Evolutionary conservation across 768 basidiomycete genomes (phyloP).

Genomic region (Lactarius vividus): DNA sequence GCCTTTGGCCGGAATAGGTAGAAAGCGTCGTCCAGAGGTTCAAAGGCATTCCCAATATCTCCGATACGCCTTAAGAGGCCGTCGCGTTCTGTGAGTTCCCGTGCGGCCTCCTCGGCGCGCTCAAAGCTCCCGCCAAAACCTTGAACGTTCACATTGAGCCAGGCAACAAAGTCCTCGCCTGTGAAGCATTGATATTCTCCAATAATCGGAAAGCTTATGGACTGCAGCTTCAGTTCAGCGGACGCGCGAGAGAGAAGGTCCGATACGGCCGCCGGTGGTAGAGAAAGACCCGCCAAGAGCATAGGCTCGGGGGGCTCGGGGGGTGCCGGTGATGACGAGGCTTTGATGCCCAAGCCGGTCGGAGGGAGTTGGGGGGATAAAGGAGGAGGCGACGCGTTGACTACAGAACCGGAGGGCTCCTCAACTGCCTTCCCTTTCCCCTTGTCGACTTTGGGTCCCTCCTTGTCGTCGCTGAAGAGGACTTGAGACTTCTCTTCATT

Average conservation of each 20-base stretch:
- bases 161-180: slow-evolving; percentile 85
- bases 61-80: slow-evolving; percentile 69
- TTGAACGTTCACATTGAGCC: slow-evolving; percentile 76
- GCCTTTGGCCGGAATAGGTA: slow-evolving; percentile 86
- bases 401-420: slow-evolving; percentile 34
- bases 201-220: slow-evolving; percentile 72
- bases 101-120: slow-evolving; percentile 68
- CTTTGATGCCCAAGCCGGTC: slow-evolving; percentile 37
- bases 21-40: slow-evolving; percentile 72
- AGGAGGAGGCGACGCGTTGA: slow-evolving; percentile 55
- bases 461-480: slow-evolving; percentile 34
- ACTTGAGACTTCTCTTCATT: slow-evolving; percentile 32
- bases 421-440: slow-evolving; percentile 72
- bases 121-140: slow-evolving; percentile 78
- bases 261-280: slow-evolving; percentile 64
- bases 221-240: slow-evolving; percentile 63
- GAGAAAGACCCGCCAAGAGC: slow-evolving; percentile 70
- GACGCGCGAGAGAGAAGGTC: slow-evolving; percentile 69
- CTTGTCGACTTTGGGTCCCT: slow-evolving; percentile 67
- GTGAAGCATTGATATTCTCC: slow-evolving; percentile 86
- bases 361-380: slow-evolving; percentile 62
- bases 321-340: slow-evolving; percentile 36
- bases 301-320: slow-evolving; percentile 52
- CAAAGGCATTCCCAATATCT: slow-evolving; percentile 80
- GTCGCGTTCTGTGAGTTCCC: slow-evolving; percentile 51